phyloP scores from a whole-genome alignment of 805 yeast genomes.

The Maudiozyma saulgeensis region DNA sequence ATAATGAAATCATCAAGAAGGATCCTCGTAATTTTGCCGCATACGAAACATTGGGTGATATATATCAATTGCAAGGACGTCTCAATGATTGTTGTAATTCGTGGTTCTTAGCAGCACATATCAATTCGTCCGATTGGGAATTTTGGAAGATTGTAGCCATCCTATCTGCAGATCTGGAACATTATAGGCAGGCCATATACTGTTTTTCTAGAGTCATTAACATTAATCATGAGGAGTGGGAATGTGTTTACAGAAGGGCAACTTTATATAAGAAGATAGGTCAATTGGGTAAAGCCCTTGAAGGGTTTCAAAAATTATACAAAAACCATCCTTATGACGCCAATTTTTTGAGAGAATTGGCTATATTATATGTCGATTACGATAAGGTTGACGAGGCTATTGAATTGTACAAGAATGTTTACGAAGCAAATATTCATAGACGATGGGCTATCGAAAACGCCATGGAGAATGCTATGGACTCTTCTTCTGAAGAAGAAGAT shows the following conservation, averaged over 20 bases:
- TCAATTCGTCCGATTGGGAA: constrained; percentile 63
- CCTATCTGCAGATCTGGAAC: constrained; percentile 53
- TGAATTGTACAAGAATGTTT: constrained; percentile 52
- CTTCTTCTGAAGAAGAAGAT: constrained; percentile 11
- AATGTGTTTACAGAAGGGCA: constrained; percentile 55
- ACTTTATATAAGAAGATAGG: constrained; percentile 56
- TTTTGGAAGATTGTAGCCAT: constrained; percentile 76
- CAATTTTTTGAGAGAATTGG: constrained; percentile 50
- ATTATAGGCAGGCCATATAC: constrained; percentile 64
- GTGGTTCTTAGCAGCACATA: constrained; percentile 75
- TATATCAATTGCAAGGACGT: constrained; percentile 58
- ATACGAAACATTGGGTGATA: constrained; percentile 80
- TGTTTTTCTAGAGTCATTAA: constrained; percentile 63
- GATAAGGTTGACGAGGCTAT: constrained; percentile 66
- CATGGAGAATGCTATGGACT: constrained; percentile 24
- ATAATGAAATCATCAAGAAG: constrained; percentile 59
- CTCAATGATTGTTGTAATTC: constrained; percentile 65
- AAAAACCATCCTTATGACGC: constrained; percentile 49
- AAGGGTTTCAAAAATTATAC: constrained; percentile 55
- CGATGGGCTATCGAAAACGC: constrained; percentile 29
- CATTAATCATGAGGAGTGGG: constrained; percentile 41
- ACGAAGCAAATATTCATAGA: constrained; percentile 46
- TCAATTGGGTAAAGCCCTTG: constrained; percentile 61
- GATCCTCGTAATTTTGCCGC: constrained; percentile 77
- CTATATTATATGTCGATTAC: constrained; percentile 40